Conservation (phyloP, 768 basidiomycete species). For the Strobilomyces dryophilus region DNA sequence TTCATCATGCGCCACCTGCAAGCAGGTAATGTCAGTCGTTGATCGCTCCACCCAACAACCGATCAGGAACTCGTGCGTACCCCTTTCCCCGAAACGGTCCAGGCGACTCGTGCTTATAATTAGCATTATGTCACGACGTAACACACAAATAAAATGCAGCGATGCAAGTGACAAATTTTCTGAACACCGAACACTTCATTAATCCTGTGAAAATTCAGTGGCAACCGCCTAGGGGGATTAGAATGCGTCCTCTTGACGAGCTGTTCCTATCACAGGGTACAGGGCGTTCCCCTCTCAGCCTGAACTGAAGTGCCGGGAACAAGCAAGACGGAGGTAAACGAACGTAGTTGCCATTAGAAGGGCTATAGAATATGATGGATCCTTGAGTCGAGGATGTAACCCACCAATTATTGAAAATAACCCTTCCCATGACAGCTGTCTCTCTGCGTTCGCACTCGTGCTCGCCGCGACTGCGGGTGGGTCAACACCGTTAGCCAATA, state of each 20-base stretch:
- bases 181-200: too few species aligned
- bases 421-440: slow-evolving; percentile 11
- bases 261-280: slow-evolving; percentile 31
- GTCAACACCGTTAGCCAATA: not conserved
- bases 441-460: slow-evolving; percentile 16
- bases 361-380: slow-evolving; percentile 26
- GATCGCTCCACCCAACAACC: slow-evolving; percentile 4
- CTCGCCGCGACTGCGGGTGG: slow-evolving; percentile 17
- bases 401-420: slow-evolving; percentile 13
- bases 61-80: slow-evolving; percentile 10
- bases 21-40: not conserved
- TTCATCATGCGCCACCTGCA: slow-evolving; percentile 13
- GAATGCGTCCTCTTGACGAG: too few species aligned
- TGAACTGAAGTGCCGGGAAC: slow-evolving; percentile 53
- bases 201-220: too few species aligned
- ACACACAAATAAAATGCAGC: slow-evolving; percentile 45
- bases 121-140: not conserved
- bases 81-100: slow-evolving; percentile 26
- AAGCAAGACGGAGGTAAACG: slow-evolving; percentile 50
- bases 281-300: slow-evolving; percentile 48
- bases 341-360: too few species aligned
- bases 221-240: too few species aligned
- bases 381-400: not conserved
- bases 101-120: not conserved
- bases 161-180: too few species aligned